A percentile compares a stretch with the other conserved stretches of the same genome.
phyloP scores from a whole-genome alignment of 495 filamentous ascomycete genomes.

The Penicillium cosmopolitanum region DNA sequence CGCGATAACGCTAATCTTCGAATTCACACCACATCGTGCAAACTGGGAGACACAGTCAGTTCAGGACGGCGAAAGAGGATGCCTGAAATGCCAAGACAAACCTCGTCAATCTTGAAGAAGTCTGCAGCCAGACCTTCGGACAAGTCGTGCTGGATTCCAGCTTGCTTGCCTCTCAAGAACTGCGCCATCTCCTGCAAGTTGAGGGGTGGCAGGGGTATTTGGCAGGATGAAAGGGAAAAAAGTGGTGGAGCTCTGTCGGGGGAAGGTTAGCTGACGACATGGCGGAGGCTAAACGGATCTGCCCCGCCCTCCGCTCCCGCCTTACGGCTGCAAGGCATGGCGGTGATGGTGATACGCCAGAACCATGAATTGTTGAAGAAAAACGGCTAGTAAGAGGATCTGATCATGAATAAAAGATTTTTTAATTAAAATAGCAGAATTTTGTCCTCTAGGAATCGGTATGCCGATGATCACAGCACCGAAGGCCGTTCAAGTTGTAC shows the following conservation, averaged over 20 bases:
- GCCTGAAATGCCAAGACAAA: slow-evolving; percentile 46
- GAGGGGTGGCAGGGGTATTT: slow-evolving; percentile 8
- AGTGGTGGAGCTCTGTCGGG: slow-evolving; percentile 21
- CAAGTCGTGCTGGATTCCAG: slow-evolving; percentile 87
- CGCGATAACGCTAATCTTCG: slow-evolving; percentile 77
- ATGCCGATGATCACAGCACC: no score
- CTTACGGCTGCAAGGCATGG: slow-evolving; percentile 12
- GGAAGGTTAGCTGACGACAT: slow-evolving; percentile 33
- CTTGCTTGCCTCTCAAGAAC: slow-evolving; percentile 89
- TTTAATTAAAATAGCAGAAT: neutral
- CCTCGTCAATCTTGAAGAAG: slow-evolving; percentile 81
- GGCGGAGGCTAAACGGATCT: slow-evolving; percentile 37
- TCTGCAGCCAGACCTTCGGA: slow-evolving; percentile 76
- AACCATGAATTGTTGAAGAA: neutral
- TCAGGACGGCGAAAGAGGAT: slow-evolving; percentile 25
- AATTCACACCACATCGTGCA: slow-evolving; percentile 83
- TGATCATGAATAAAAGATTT: neutral
- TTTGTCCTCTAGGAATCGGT: no score
- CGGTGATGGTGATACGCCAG: no score
- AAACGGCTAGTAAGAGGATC: neutral
- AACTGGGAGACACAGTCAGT: slow-evolving; percentile 53
- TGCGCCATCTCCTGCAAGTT: slow-evolving; percentile 63
- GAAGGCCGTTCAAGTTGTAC: no score
- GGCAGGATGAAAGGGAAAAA: slow-evolving; percentile 20
- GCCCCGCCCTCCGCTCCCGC: slow-evolving; percentile 36